phyloP scores from a whole-genome alignment of 164 flowering plant species.

The Saururus chinensis region DNA sequence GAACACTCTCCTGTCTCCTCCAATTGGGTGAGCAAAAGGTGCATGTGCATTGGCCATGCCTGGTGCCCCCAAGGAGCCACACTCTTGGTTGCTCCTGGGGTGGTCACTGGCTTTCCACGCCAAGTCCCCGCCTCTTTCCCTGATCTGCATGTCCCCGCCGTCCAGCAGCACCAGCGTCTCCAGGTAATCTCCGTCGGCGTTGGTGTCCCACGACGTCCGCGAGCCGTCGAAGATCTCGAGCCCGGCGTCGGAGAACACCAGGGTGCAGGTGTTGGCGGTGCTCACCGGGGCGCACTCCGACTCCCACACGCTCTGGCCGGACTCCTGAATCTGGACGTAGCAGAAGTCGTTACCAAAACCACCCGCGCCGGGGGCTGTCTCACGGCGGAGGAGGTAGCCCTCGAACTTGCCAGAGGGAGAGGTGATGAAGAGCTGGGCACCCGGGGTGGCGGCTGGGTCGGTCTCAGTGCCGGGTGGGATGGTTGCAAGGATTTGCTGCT shows the following conservation, averaged over 20 bases:
- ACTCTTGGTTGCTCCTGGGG: slow-evolving; percentile 21
- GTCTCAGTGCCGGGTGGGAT: slow-evolving; percentile 21
- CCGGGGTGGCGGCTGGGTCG: background rate
- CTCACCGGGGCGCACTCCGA: slow-evolving; percentile 32
- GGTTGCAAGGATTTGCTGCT: slow-evolving; percentile 30
- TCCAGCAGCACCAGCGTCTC: slow-evolving; percentile 29
- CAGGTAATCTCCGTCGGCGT: slow-evolving; percentile 21
- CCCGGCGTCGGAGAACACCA: slow-evolving; percentile 31
- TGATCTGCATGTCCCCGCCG: slow-evolving; percentile 30
- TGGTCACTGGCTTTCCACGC: slow-evolving; percentile 31
- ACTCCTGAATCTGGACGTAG: slow-evolving; percentile 28
- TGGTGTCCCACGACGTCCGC: slow-evolving; percentile 26
- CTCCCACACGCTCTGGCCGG: slow-evolving; percentile 26
- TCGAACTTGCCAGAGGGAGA: slow-evolving; percentile 32
- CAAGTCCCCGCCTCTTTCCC: slow-evolving; percentile 24
- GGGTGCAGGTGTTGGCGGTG: slow-evolving; percentile 23
- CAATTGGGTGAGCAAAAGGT: slow-evolving; percentile 27
- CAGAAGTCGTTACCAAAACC: slow-evolving; percentile 35
- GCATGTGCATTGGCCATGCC: slow-evolving; percentile 20
- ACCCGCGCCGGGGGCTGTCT: slow-evolving; percentile 25
- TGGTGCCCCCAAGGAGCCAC: slow-evolving; percentile 31
- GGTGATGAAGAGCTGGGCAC: slow-evolving; percentile 21
- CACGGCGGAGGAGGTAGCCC: slow-evolving; percentile 22
- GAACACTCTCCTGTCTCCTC: slow-evolving; percentile 8
- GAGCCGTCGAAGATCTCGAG: slow-evolving; percentile 36